Evolutionary conservation across 2,329 filamentous ascomycete genomes (phyloP).

Genomic region (Aspergillus carbonarius): DNA sequence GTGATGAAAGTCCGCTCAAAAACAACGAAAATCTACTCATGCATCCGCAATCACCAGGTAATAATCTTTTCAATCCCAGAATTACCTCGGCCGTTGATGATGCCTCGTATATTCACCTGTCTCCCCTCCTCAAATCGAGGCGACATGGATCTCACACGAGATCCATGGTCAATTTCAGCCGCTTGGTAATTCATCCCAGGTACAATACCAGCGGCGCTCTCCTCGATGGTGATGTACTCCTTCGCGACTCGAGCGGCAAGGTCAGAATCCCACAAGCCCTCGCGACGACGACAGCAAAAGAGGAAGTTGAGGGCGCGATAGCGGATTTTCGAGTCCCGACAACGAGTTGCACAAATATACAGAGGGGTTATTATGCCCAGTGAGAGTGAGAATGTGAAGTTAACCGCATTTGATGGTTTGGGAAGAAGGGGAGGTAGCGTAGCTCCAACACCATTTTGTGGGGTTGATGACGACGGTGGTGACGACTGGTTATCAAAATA

Average conservation of each 20-base stretch:
- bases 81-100: background rate
- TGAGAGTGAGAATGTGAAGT: constrained; percentile 5
- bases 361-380: constrained; percentile 12
- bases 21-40: too few species aligned
- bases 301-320: constrained; percentile 8
- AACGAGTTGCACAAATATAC: constrained; percentile 8
- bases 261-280: constrained; percentile 15
- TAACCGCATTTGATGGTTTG: background rate
- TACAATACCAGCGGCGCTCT: background rate
- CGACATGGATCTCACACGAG: background rate
- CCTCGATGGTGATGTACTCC: constrained; percentile 1
- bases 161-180: background rate
- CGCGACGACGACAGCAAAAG: constrained; percentile 10
- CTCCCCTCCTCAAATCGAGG: background rate
- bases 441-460: too few species aligned
- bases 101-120: background rate
- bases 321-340: constrained; percentile 2
- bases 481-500: background rate
- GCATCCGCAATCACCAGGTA: background rate
- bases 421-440: background rate
- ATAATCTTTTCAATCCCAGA: background rate
- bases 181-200: background rate
- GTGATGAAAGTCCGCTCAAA: too few species aligned
- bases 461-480: background rate
- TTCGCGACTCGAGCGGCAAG: constrained; percentile 3